Evolutionary conservation across 345 rosid species (phyloP), one percentile per base, ranked within the genome.

Genomic region (Citrus medica): DNA sequence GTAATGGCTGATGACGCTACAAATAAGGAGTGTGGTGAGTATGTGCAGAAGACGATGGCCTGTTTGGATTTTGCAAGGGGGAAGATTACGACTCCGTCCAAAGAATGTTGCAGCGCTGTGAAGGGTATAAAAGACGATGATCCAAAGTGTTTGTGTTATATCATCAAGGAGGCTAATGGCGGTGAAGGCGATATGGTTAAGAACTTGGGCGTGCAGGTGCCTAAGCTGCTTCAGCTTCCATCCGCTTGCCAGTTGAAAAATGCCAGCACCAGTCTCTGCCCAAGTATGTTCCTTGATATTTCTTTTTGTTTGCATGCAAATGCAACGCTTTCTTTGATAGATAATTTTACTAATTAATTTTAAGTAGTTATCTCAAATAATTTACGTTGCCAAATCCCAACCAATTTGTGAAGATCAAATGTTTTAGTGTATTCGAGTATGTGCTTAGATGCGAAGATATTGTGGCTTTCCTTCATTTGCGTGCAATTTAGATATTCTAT

Each of bases 131-230:
- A 86, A 78, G 93, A 80, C 0, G 81, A 75, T 9, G 90, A 92
- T 2, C 97, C 98, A 13, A 88, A 90, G 83, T 96, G 99, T 84
- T 80, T 96, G 83, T 96, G 98, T 79, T 88, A 2, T 73, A 69
- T 94, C 12, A 90, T 96, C 48, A 94, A 90, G 78, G 90, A 90
- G 83, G 83, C 88, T 0, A 85, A 86, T 71, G 51, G 51, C 51
- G 71, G 86, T 75, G 98, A 94, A 4, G 85, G 79, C 71, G 83
- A 80, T 17, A 56, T 33, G 33, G 17, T 94, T 25, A 94, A 85
- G 89, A 89, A 78, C 84, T 13, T 93, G 71, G 98, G 98, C 19
- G 83, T 96, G 16, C 93, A 86, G 79, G 91, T 87, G 79, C 82
- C 76, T 40, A 90, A 84, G 73, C 82, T 96, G 38, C 84, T 96